Evolutionary conservation across 2,329 filamentous ascomycete genomes (phyloP), one percentile per base, ranked within the genome.

Genomic region (Paraphaeosphaeria minitans): DNA sequence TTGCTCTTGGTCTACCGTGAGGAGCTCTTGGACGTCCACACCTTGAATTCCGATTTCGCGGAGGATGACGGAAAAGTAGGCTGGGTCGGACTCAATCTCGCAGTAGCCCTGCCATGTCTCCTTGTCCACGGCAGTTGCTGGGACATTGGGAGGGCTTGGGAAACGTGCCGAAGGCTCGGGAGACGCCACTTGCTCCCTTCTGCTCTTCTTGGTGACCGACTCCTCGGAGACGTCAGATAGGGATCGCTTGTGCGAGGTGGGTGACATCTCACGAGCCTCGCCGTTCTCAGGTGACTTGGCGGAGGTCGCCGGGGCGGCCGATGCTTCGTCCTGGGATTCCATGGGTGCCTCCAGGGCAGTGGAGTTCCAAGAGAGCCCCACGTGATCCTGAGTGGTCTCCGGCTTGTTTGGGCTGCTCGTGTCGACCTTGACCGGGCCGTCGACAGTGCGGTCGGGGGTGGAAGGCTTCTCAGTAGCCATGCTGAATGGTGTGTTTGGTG

Each of bases 81-180:
- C 92, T 8, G 93, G 93, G 62, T 97, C 93, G 7, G 92, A 96
- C 77, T 97, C 93, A 51, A 98, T 84, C 71, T 97, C 93, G 58
- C 89, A 85, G 87, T 90, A 94, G 24, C 89, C 89, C 51, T 85
- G 82, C 87, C 89, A 93, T 1, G 62, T 74, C 31, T 70, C 64
- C 61, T 78, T 82, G 53, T 82, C 78, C 24, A 74, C 56, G 4
- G 52, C 49, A 12, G 72, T 77, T 10, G 76, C 75, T 39, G 75
- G 62, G 39, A 65, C 60, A 39, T 71, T 71, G 47, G 73, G 66
- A 8, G 73, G 68, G 42, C 70, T 69, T 19, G 62, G 63, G 33
- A 65, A 70, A 55, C 53, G 31, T 58, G 58, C 10, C 35, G 12
- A 43, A 55, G 24, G 50, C 37, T 56, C 53, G 45, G 37, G 29